Evolutionary conservation across 2,329 filamentous ascomycete genomes (phyloP).

Genomic region (Claviceps purpurea): DNA sequence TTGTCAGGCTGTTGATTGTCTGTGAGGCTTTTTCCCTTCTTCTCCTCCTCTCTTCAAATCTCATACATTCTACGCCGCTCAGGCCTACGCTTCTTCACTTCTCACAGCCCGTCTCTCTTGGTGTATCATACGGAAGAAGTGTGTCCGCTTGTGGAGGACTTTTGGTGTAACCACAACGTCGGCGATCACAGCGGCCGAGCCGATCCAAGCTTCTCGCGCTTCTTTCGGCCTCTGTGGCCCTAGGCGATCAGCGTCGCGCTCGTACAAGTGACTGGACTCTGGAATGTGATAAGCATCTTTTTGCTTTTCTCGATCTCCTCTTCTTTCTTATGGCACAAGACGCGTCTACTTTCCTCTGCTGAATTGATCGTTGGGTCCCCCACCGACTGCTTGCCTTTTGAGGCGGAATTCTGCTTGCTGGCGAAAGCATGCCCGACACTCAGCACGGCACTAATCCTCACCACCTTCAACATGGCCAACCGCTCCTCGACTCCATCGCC

Average conservation of each 20-base stretch:
- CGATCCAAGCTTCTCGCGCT: not conserved
- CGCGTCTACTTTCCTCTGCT: not conserved
- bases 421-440: constrained; percentile 17
- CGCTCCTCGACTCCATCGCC: constrained; percentile 12
- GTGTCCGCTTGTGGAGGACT: not conserved
- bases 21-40: not conserved
- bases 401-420: not conserved
- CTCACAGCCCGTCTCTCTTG: not conserved
- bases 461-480: constrained; percentile 17
- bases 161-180: not conserved
- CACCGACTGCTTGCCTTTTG: not conserved
- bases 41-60: not conserved
- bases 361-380: not conserved
- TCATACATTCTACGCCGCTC: not conserved
- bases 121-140: not conserved
- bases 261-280: not conserved
- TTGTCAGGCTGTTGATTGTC: not conserved
- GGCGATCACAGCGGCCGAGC: not conserved
- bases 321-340: constrained; percentile 1
- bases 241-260: not conserved
- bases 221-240: not conserved
- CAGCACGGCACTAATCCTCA: constrained; percentile 16
- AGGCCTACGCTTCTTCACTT: not conserved
- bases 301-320: not conserved
- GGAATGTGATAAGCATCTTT: not conserved